These are phyloP conservation scores for Marvania coccoides DNA, from an alignment of 139 green algal genomes.

Conservation along the genomic window DNA sequence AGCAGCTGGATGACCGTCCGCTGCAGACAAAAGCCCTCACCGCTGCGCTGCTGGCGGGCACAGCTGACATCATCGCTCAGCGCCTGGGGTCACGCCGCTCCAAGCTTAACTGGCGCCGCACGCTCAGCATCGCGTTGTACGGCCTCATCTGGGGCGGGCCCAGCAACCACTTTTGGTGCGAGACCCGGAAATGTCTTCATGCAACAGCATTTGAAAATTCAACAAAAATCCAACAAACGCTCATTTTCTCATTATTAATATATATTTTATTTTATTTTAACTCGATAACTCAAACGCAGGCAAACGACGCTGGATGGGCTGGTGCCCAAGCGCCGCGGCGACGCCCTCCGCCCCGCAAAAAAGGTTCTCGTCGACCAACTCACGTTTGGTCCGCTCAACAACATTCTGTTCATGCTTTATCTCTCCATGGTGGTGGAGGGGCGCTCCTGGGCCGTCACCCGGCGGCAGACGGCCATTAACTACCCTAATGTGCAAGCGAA, in stretches of 20 bases:
- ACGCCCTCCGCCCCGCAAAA: background rate
- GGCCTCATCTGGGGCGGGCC: conserved; percentile 17
- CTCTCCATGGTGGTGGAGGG: conserved; percentile 1
- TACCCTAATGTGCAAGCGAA: conserved; percentile 4
- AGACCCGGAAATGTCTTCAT: no score
- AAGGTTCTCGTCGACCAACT: conserved; percentile 20
- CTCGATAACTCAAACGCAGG: no score
- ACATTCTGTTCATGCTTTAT: conserved; percentile 18
- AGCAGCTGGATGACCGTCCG: background rate
- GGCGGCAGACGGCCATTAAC: background rate
- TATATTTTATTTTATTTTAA: no score
- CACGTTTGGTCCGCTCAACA: conserved; percentile 15
- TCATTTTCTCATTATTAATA: no score
- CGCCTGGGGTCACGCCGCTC: background rate
- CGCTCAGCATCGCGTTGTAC: conserved; percentile 8
- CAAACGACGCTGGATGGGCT: conserved; percentile 15
- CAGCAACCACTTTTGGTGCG: conserved; percentile 19
- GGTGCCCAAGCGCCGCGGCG: conserved; percentile 7
- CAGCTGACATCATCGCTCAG: conserved; percentile 23
- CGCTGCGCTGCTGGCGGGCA: background rate
- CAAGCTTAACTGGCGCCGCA: conserved; percentile 15
- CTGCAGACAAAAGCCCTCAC: conserved; percentile 24
- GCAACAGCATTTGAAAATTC: no score
- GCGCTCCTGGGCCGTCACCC: background rate
- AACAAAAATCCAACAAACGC: no score